Conservation (phyloP, 345 rosid genomes). For the Dipteronia dyeriana region DNA sequence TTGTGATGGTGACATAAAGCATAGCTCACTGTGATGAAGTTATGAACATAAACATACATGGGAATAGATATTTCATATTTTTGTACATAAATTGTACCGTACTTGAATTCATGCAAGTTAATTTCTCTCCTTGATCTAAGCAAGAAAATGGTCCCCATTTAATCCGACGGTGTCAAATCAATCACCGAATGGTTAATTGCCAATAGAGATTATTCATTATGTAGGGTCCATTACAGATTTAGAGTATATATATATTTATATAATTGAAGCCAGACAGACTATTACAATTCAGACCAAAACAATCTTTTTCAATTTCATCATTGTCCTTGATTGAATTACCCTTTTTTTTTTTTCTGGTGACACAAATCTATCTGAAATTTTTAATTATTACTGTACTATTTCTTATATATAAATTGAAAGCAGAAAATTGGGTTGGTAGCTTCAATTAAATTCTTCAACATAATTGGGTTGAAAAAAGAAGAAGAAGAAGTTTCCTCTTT, state of each 20-base stretch:
- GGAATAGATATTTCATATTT: neutral
- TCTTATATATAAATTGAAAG: too few species aligned
- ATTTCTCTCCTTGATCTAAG: slow-evolving; percentile 5
- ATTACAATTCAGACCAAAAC: neutral
- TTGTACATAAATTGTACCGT: neutral
- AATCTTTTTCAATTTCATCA: neutral
- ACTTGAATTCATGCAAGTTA: neutral
- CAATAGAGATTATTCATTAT: neutral
- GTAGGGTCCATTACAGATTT: neutral
- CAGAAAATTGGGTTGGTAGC: too few species aligned
- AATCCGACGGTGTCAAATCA: neutral
- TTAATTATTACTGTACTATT: neutral
- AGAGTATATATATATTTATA: too few species aligned
- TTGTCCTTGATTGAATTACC: neutral
- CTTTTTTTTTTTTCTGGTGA: too few species aligned
- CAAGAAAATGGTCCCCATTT: neutral
- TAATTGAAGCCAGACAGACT: neutral
- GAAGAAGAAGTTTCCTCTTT: neutral
- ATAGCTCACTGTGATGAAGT: neutral
- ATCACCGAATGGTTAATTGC: neutral
- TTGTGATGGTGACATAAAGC: neutral
- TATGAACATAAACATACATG: too few species aligned
- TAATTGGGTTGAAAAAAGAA: neutral
- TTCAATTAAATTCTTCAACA: neutral
- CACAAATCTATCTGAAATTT: neutral